These are phyloP conservation scores for Uronychia binucleata DNA, from an alignment of 73 alveolate species.

Conservation along the genomic window DNA sequence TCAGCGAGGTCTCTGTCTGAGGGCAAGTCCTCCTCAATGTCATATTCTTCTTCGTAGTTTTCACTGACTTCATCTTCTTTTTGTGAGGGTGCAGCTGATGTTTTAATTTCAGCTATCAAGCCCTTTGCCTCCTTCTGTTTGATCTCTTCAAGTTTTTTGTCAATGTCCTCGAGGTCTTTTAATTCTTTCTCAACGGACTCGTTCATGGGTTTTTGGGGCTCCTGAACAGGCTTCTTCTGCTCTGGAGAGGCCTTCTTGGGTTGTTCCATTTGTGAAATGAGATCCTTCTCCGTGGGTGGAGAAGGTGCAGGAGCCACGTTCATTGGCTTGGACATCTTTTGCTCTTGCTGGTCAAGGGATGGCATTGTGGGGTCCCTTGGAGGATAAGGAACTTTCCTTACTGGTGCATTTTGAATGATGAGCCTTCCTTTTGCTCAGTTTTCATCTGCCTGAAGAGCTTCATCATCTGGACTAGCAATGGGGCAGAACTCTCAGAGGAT, in stretches of 20 bases:
- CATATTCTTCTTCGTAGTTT: constrained; percentile 46
- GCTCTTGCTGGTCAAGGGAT: background rate
- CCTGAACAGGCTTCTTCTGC: background rate
- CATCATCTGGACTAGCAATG: constrained; percentile 16
- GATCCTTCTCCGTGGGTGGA: background rate
- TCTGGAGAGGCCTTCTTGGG: background rate
- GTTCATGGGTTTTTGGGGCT: background rate
- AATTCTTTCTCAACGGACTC: background rate
- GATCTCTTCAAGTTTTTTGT: background rate
- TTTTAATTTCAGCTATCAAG: background rate
- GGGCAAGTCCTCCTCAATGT: constrained; percentile 58
- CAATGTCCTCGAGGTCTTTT: background rate
- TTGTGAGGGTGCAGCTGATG: background rate
- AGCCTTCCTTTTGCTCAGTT: background rate
- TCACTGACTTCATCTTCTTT: constrained; percentile 19
- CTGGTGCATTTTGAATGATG: constrained; percentile 8
- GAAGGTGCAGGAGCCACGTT: background rate
- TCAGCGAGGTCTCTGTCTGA: constrained; percentile 26
- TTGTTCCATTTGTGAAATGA: background rate
- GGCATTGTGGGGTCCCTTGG: constrained; percentile 1
- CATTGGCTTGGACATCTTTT: background rate
- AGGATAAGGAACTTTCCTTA: background rate
- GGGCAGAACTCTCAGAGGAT: background rate
- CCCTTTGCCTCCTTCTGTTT: background rate
- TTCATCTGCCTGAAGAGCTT: constrained; percentile 11